A percentile compares a stretch with the other conserved stretches of the same genome.
These are phyloP conservation scores for Pythium phragmitis DNA, from an alignment of 352 stramenopile genomes.

Conservation along the genomic window DNA sequence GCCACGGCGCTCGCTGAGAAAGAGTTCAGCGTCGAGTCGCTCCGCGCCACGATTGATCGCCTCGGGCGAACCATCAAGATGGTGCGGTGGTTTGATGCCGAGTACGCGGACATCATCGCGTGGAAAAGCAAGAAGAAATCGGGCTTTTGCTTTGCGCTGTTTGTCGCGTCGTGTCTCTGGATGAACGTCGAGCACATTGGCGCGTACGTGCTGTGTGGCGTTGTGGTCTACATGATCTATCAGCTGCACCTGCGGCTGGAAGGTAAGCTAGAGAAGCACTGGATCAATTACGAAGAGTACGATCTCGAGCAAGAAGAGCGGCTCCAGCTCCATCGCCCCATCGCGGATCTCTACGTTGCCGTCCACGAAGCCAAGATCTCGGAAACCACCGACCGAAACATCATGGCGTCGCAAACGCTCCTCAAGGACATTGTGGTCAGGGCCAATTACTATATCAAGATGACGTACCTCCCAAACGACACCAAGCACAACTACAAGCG, in stretches of 20 bases:
- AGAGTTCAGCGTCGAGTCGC: slow-evolving; percentile 79
- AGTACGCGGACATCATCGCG: slow-evolving; percentile 78
- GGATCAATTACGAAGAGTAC: slow-evolving; percentile 82
- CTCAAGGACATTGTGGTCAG: slow-evolving; percentile 68
- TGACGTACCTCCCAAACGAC: slow-evolving; percentile 84
- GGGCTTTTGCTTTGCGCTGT: slow-evolving; percentile 52
- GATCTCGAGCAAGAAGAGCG: slow-evolving; percentile 70
- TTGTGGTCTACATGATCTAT: slow-evolving; percentile 82
- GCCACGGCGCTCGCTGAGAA: slow-evolving; percentile 54
- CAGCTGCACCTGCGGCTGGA: slow-evolving; percentile 65
- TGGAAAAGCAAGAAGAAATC: slow-evolving; percentile 88
- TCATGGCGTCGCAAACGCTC: slow-evolving; percentile 57
- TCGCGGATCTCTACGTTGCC: slow-evolving; percentile 67
- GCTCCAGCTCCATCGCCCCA: slow-evolving; percentile 67
- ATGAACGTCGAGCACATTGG: slow-evolving; percentile 73
- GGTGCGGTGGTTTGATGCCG: slow-evolving; percentile 72
- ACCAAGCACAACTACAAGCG: slow-evolving; percentile 38
- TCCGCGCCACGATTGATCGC: slow-evolving; percentile 73
- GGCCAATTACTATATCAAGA: slow-evolving; percentile 64
- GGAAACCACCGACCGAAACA: slow-evolving; percentile 46
- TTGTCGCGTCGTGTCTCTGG: slow-evolving; percentile 66
- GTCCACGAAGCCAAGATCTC: slow-evolving; percentile 73
- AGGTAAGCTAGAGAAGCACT: slow-evolving; percentile 58
- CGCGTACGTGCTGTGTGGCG: slow-evolving; percentile 58
- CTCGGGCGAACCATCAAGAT: slow-evolving; percentile 62